A percentile compares a stretch with the other conserved stretches of the same genome.
Evolutionary conservation across 306 rosid species (phyloP).

Genomic region (Aeschynomene evenia): DNA sequence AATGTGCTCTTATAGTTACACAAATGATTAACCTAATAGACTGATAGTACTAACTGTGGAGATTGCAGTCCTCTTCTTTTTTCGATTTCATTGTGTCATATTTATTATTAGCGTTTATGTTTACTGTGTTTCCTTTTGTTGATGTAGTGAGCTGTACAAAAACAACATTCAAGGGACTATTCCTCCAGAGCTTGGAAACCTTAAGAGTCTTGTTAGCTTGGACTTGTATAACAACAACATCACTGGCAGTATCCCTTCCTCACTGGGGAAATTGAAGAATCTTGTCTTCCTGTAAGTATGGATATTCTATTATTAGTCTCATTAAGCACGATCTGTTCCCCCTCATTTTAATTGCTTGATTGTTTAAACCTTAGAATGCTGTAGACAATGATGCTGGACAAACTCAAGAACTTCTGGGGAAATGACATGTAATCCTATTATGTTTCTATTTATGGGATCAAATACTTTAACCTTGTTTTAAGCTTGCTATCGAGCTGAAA

Average conservation of each 20-base stretch:
- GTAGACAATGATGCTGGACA: conserved; percentile 11
- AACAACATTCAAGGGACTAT: conserved; percentile 89
- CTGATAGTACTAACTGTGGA: not conserved
- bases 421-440: not conserved
- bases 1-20: not conserved
- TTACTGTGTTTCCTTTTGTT: conserved; percentile 13
- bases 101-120: conserved; percentile 4
- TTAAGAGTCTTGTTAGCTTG: conserved; percentile 88
- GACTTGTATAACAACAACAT: conserved; percentile 90
- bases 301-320: not conserved
- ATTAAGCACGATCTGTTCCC: not conserved
- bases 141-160: conserved; percentile 83
- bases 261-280: conserved; percentile 80
- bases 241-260: conserved; percentile 71
- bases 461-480: not conserved
- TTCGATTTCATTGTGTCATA: not conserved
- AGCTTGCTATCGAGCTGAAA: not conserved
- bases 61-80: not conserved
- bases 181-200: conserved; percentile 81
- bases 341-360: not conserved
- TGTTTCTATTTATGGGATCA: not conserved
- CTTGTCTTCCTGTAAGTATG: conserved; percentile 89
- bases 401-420: not conserved
- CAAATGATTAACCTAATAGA: not conserved
- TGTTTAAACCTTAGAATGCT: not conserved